Percentiles rank a stretch among this genome's conserved stretches.
Evolutionary conservation across 1,284 basidiomycete species (phyloP).

Genomic region (Lignosus rhinocerotis): DNA sequence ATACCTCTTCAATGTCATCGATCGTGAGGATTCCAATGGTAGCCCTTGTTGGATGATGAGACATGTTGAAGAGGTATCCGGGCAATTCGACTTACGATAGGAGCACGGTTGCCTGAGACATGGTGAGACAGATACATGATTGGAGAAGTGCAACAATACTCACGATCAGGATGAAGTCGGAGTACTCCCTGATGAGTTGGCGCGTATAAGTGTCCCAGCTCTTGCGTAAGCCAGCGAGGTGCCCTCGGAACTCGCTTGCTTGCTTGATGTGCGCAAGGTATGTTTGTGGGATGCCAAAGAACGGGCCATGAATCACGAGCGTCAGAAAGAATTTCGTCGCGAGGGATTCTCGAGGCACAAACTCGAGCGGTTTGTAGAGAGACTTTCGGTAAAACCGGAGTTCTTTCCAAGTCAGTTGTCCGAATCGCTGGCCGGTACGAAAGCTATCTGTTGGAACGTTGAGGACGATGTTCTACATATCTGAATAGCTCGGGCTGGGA

Average conservation of each 20-base stretch:
- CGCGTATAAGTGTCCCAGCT: slow-evolving; percentile 50
- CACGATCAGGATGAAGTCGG: slow-evolving; percentile 55
- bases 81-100: slow-evolving; percentile 42
- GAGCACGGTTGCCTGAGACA: slow-evolving; percentile 51
- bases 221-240: slow-evolving; percentile 45
- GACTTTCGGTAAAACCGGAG: slow-evolving; percentile 30
- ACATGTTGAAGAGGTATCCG: not conserved
- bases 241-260: slow-evolving; percentile 49
- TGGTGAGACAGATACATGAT: slow-evolving; percentile 4
- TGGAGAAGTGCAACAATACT: slow-evolving; percentile 20
- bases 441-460: slow-evolving; percentile 37
- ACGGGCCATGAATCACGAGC: slow-evolving; percentile 43
- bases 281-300: slow-evolving; percentile 54
- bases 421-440: slow-evolving; percentile 45
- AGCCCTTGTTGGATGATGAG: slow-evolving; percentile 36
- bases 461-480: not conserved
- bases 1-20: slow-evolving; percentile 40
- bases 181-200: slow-evolving; percentile 52
- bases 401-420: slow-evolving; percentile 40
- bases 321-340: slow-evolving; percentile 29
- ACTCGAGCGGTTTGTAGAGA: slow-evolving; percentile 17
- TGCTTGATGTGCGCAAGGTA: slow-evolving; percentile 50
- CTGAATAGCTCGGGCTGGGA: not conserved
- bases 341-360: slow-evolving; percentile 15
- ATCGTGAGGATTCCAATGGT: slow-evolving; percentile 52